These are phyloP conservation scores for Kwoniella shivajii DNA, from an alignment of 1,284 basidiomycete species.

Conservation along the genomic window DNA sequence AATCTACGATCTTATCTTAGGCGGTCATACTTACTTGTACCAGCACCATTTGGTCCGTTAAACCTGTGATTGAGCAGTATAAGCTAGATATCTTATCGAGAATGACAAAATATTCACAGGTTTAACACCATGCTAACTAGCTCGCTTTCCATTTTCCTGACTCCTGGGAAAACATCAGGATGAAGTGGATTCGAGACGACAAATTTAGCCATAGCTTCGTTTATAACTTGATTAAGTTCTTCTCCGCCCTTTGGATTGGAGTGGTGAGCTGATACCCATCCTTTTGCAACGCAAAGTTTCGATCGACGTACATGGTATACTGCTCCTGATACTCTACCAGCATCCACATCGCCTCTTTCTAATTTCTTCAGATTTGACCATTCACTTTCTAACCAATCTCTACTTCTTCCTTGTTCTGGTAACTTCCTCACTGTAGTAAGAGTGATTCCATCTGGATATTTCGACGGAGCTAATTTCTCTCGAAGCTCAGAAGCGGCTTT, in stretches of 20 bases:
- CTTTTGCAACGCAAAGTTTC: background rate
- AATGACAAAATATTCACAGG: slow-evolving; percentile 55
- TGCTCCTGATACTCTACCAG: slow-evolving; percentile 80
- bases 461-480: slow-evolving; percentile 60
- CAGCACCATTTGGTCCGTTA: slow-evolving; percentile 80
- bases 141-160: slow-evolving; percentile 97
- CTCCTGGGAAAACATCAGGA: slow-evolving; percentile 87
- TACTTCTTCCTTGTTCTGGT: slow-evolving; percentile 66
- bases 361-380: slow-evolving; percentile 80
- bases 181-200: slow-evolving; percentile 79
- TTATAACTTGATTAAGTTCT: slow-evolving; percentile 64
- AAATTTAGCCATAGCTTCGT: slow-evolving; percentile 54
- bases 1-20: background rate
- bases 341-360: slow-evolving; percentile 57
- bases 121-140: slow-evolving; percentile 90
- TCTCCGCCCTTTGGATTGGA: slow-evolving; percentile 72
- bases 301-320: slow-evolving; percentile 73
- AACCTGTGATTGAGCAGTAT: slow-evolving; percentile 60
- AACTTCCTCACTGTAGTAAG: slow-evolving; percentile 60
- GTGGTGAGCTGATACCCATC: background rate
- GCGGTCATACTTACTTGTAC: slow-evolving; percentile 61
- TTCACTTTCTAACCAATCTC: slow-evolving; percentile 77
- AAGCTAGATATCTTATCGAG: background rate
- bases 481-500: slow-evolving; percentile 68
- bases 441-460: slow-evolving; percentile 62